Conservation (phyloP, 1,284 basidiomycete species). For the Abortiporus biennis region DNA sequence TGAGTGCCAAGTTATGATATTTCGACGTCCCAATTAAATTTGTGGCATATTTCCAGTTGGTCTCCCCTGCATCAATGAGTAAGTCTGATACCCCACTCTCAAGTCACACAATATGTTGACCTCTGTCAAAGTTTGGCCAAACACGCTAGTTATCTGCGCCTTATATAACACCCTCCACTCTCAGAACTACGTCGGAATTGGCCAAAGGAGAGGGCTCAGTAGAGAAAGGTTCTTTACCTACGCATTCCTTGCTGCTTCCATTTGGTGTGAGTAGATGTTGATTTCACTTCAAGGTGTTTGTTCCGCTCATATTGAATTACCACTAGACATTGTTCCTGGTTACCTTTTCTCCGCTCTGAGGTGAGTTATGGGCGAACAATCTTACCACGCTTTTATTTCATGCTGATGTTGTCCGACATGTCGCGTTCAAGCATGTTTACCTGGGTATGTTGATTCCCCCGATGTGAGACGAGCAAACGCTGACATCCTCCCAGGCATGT, state of each 20-base stretch:
- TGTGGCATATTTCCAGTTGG: constrained; percentile 50
- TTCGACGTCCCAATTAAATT: constrained; percentile 7
- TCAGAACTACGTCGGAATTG: constrained; percentile 57
- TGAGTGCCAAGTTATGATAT: constrained; percentile 9
- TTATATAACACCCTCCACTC: constrained; percentile 77
- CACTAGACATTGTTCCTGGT: constrained; percentile 54
- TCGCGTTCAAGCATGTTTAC: constrained; percentile 38
- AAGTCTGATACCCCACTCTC: constrained; percentile 3
- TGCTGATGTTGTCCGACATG: not conserved
- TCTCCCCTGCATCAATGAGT: constrained; percentile 87
- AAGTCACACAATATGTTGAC: not conserved
- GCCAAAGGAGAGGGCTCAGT: constrained; percentile 59
- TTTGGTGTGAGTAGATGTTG: constrained; percentile 46
- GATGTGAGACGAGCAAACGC: constrained; percentile 1
- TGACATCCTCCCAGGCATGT: constrained; percentile 32
- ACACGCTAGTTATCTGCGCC: constrained; percentile 77
- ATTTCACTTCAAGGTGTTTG: not conserved
- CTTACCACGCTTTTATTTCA: too few species aligned
- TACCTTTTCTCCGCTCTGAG: constrained; percentile 47
- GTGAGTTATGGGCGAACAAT: too few species aligned
- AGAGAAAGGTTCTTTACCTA: constrained; percentile 76
- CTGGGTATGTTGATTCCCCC: constrained; percentile 36
- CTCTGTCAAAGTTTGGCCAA: constrained; percentile 63
- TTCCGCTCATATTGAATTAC: not conserved
- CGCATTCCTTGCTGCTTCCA: constrained; percentile 47